Percentiles rank a stretch among this genome's conserved stretches.
Evolutionary conservation across 805 yeast species (phyloP).

Genomic region (Candida orba): DNA sequence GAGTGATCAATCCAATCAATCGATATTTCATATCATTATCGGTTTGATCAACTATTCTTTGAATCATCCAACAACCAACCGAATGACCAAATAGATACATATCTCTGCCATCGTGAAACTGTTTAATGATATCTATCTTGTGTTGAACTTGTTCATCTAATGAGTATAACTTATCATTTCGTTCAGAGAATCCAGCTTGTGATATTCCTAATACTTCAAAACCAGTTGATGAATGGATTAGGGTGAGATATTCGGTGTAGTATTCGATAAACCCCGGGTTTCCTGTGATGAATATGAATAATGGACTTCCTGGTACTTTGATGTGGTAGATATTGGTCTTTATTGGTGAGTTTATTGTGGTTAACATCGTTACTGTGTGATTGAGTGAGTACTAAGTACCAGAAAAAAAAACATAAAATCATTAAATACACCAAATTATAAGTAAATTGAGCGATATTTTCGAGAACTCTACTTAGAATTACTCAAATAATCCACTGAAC

Average conservation of each 20-base stretch:
- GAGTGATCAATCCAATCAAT: slow-evolving; percentile 58
- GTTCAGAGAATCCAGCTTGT: slow-evolving; percentile 48
- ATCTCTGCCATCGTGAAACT: slow-evolving; percentile 20
- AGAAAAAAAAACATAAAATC: no score
- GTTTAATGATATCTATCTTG: slow-evolving; percentile 40
- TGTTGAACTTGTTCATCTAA: slow-evolving; percentile 54
- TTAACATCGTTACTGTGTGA: not conserved
- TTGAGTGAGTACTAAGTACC: no score
- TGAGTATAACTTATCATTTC: slow-evolving; percentile 25
- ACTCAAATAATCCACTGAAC: no score
- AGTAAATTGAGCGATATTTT: no score
- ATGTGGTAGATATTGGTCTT: slow-evolving; percentile 2
- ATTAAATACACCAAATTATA: no score
- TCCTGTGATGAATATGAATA: slow-evolving; percentile 63
- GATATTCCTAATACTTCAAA: slow-evolving; percentile 54
- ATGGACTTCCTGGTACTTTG: slow-evolving; percentile 16
- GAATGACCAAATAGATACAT: slow-evolving; percentile 60
- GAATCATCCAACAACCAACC: slow-evolving; percentile 59
- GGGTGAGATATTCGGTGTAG: slow-evolving; percentile 46
- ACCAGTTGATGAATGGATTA: slow-evolving; percentile 35
- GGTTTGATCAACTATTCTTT: slow-evolving; percentile 35
- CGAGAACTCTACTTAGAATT: no score
- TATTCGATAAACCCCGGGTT: slow-evolving; percentile 70
- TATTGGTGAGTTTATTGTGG: not conserved
- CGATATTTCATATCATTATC: slow-evolving; percentile 24